Evolutionary conservation across 2,329 filamentous ascomycete species (phyloP).

Genomic region (Phialocephala sp.): DNA sequence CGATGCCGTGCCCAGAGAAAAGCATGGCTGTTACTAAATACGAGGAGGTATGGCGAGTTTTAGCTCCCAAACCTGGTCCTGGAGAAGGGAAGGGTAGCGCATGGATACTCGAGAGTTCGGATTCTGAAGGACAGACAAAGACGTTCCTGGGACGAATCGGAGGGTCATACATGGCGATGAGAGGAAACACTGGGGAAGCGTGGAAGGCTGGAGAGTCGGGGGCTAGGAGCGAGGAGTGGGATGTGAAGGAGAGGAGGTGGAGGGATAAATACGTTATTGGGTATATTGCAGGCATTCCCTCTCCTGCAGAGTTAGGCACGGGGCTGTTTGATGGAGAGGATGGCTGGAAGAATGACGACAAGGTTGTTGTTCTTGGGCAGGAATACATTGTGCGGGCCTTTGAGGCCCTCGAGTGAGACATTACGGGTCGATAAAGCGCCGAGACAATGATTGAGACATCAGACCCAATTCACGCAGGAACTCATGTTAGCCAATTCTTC

Average conservation of each 20-base stretch:
- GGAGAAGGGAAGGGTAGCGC: slow-evolving; percentile 13
- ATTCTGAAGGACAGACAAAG: slow-evolving; percentile 14
- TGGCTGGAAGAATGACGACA: slow-evolving; percentile 25
- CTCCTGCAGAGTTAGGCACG: slow-evolving; percentile 13
- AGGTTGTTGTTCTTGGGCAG: slow-evolving; percentile 19
- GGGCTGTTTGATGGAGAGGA: slow-evolving; percentile 23
- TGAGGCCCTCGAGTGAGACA: neutral
- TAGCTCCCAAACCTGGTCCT: slow-evolving; percentile 17
- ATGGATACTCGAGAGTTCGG: slow-evolving; percentile 31
- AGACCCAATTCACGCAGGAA: too few relatives aligned
- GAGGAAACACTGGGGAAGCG: slow-evolving; percentile 13
- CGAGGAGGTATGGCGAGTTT: slow-evolving; percentile 31
- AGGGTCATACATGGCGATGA: slow-evolving; percentile 28
- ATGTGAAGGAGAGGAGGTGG: slow-evolving; percentile 22
- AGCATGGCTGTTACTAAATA: slow-evolving; percentile 40
- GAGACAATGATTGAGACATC: neutral
- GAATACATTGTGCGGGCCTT: slow-evolving; percentile 27
- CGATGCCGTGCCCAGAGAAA: slow-evolving; percentile 46
- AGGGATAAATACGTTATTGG: slow-evolving; percentile 27
- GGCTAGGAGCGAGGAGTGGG: slow-evolving; percentile 30
- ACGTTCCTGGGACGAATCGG: slow-evolving; percentile 29
- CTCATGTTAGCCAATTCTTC: too few relatives aligned
- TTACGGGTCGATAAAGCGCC: neutral
- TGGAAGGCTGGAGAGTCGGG: slow-evolving; percentile 18
- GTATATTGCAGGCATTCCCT: slow-evolving; percentile 22